Evolutionary conservation across 129 eudicot genomes (phyloP).

Genomic region (Centrapalus pauciflorus): DNA sequence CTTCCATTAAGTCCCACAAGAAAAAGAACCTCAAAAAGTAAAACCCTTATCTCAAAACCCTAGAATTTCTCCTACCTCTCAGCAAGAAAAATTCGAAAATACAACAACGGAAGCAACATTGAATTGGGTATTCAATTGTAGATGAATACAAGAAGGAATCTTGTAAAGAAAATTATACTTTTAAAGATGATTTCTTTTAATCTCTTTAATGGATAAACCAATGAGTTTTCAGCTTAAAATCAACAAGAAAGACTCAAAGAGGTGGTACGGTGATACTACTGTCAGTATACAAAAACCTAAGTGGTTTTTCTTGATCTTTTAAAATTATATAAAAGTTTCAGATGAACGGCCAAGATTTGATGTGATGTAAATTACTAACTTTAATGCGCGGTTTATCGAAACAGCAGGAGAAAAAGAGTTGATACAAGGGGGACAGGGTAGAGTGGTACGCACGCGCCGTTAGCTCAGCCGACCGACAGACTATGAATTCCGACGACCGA

Average conservation of each 20-base stretch:
- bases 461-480: neutral
- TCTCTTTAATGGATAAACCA: neutral
- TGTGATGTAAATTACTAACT: slow-evolving; percentile 9
- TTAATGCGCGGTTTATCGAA: neutral
- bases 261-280: neutral
- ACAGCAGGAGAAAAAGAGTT: neutral
- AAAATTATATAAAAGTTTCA: neutral
- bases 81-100: neutral
- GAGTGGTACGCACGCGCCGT: neutral
- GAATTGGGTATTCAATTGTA: neutral
- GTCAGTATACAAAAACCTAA: neutral
- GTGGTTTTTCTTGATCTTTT: slow-evolving; percentile 2
- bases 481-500: neutral
- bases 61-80: slow-evolving; percentile 9
- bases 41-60: slow-evolving; percentile 32
- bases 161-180: neutral
- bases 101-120: neutral
- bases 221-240: neutral
- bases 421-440: neutral
- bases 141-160: neutral
- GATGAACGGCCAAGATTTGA: slow-evolving; percentile 15
- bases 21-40: neutral
- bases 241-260: neutral
- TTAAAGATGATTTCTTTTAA: neutral
- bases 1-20: slow-evolving; percentile 14